These are phyloP conservation scores for Ramaria sp. DNA, from an alignment of 768 basidiomycete species.

Conservation along the genomic window DNA sequence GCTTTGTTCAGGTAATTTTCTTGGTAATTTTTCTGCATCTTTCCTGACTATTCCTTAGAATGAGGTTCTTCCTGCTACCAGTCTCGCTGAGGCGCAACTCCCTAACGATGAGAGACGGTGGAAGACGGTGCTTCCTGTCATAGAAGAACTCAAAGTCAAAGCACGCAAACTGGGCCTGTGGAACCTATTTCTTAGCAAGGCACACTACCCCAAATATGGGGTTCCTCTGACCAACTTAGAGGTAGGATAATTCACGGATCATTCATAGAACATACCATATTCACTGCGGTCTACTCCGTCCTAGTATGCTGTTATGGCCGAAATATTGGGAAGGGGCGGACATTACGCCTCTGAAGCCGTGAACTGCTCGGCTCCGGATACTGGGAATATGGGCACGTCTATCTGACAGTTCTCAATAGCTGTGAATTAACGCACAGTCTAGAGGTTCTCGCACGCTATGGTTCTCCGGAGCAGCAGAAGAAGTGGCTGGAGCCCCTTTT, in stretches of 20 bases:
- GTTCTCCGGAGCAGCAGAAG: constrained; percentile 81
- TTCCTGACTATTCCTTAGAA: constrained; percentile 38
- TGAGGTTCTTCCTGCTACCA: constrained; percentile 74
- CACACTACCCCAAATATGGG: constrained; percentile 83
- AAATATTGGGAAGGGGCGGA: constrained; percentile 76
- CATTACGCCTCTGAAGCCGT: constrained; percentile 76
- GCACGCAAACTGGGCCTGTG: constrained; percentile 86
- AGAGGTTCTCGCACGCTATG: constrained; percentile 97
- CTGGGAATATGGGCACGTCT: constrained; percentile 88
- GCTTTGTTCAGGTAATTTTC: constrained; percentile 64
- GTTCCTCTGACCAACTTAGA: constrained; percentile 90
- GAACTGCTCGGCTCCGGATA: constrained; percentile 96
- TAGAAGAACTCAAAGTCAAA: constrained; percentile 77
- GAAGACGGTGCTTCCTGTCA: constrained; percentile 72
- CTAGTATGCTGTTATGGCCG: constrained; percentile 97
- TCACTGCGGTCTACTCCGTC: constrained; percentile 1
- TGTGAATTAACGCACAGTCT: constrained; percentile 10
- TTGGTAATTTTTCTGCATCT: neutral
- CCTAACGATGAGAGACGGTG: constrained; percentile 69
- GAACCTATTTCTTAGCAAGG: constrained; percentile 95
- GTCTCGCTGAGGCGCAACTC: constrained; percentile 71
- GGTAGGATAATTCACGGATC: constrained; percentile 30
- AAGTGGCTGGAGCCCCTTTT: constrained; percentile 83
- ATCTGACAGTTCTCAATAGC: neutral
- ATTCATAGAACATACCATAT: neutral